Conservation (phyloP, 345 rosid species). For the Turritis glabra region DNA sequence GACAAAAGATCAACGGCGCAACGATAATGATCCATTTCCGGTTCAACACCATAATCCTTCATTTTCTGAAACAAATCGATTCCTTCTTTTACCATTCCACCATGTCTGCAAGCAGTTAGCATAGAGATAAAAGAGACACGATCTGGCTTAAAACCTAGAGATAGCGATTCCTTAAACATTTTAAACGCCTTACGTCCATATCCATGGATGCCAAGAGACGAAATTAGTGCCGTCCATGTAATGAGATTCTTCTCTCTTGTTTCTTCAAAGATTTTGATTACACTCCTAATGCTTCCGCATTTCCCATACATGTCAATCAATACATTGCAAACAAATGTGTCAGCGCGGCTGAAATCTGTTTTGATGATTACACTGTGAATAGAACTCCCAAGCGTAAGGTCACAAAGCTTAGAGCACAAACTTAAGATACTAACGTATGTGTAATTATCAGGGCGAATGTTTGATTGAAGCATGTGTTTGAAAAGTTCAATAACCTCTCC, state of each 20-base stretch:
- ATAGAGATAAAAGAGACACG: conserved; percentile 64
- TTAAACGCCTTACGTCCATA: conserved; percentile 56
- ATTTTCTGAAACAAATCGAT: conserved; percentile 62
- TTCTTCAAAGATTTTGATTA: conserved; percentile 49
- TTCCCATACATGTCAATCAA: conserved; percentile 93
- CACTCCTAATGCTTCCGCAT: conserved; percentile 62
- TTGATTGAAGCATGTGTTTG: conserved; percentile 52
- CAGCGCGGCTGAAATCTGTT: conserved; percentile 50
- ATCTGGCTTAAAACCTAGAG: conserved; percentile 64
- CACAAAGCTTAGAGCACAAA: conserved; percentile 50
- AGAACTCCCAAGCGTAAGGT: conserved; percentile 69
- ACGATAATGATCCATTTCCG: conserved; percentile 75
- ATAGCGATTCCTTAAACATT: conserved; percentile 59
- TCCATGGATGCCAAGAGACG: conserved; percentile 74
- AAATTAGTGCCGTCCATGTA: conserved; percentile 82
- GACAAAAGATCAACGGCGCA: conserved; percentile 71
- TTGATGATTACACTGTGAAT: conserved; percentile 69
- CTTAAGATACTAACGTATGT: conserved; percentile 74
- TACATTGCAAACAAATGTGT: conserved; percentile 63
- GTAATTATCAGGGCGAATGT: conserved; percentile 67
- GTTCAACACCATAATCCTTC: conserved; percentile 57
- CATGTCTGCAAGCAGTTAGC: conserved; percentile 72
- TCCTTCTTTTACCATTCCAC: conserved; percentile 76
- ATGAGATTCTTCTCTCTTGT: conserved; percentile 57
- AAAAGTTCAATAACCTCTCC: conserved; percentile 64